These are phyloP conservation scores for Filobasidium wieringae DNA, from an alignment of 768 basidiomycete genomes.

Conservation along the genomic window DNA sequence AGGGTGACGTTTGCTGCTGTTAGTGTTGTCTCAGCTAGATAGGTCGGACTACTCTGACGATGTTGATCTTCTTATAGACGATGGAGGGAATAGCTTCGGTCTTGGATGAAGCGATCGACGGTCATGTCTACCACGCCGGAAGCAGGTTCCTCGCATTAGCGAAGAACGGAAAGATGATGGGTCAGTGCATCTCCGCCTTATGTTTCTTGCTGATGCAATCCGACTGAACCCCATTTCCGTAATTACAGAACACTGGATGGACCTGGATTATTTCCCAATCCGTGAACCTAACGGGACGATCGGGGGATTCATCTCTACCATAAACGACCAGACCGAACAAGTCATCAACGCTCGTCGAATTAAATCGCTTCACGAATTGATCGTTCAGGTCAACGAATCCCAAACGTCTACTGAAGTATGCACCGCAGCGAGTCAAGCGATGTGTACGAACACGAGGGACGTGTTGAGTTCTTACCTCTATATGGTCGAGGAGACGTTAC, in stretches of 20 bases:
- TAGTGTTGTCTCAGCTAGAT: background rate
- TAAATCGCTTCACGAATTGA: background rate
- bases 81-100: background rate
- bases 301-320: background rate
- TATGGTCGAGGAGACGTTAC: background rate
- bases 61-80: background rate
- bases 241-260: background rate
- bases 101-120: background rate
- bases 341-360: conserved; percentile 1
- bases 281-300: background rate
- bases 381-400: background rate
- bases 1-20: background rate
- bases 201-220: too few relatives aligned
- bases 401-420: background rate
- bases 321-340: background rate
- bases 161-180: background rate
- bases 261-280: background rate
- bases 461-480: background rate
- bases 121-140: background rate
- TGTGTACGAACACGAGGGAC: background rate
- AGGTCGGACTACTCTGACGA: background rate
- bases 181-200: background rate
- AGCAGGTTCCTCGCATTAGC: background rate
- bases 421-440: background rate
- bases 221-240: too few relatives aligned